These are phyloP conservation scores for Zostera marina DNA, from an alignment of 116 monocot species.

Conservation along the genomic window DNA sequence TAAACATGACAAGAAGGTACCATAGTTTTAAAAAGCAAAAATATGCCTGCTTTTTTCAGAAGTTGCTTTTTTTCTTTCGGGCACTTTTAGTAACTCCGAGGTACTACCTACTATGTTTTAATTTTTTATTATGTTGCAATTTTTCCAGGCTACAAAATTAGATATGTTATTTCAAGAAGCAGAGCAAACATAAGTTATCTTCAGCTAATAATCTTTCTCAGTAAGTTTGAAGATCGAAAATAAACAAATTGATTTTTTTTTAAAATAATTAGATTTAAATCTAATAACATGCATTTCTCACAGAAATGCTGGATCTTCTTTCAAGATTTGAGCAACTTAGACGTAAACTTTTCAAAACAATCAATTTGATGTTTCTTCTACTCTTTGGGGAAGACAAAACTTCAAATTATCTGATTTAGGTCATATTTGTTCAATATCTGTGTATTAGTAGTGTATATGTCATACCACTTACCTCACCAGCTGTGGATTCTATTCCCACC, in stretches of 20 bases:
- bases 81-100: too few species aligned
- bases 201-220: constrained; percentile 40
- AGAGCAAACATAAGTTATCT: constrained; percentile 35
- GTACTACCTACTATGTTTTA: neutral
- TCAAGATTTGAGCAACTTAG: constrained; percentile 4
- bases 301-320: constrained; percentile 13
- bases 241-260: neutral
- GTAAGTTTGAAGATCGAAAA: constrained; percentile 17
- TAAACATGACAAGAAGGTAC: constrained; percentile 1
- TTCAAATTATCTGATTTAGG: too few species aligned
- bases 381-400: neutral
- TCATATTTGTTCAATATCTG: too few species aligned
- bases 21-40: too few species aligned
- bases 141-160: constrained; percentile 21
- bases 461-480: too few species aligned
- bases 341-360: neutral
- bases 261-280: neutral
- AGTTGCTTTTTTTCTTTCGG: too few species aligned
- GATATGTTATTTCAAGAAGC: constrained; percentile 10
- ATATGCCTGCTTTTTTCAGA: too few species aligned
- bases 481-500: too few species aligned
- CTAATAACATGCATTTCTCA: neutral
- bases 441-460: too few species aligned
- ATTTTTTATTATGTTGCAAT: neutral
- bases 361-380: constrained; percentile 1